These are phyloP conservation scores for Podila minutissima DNA, from an alignment of 192 early-diverging fungal genomes.

Conservation along the genomic window DNA sequence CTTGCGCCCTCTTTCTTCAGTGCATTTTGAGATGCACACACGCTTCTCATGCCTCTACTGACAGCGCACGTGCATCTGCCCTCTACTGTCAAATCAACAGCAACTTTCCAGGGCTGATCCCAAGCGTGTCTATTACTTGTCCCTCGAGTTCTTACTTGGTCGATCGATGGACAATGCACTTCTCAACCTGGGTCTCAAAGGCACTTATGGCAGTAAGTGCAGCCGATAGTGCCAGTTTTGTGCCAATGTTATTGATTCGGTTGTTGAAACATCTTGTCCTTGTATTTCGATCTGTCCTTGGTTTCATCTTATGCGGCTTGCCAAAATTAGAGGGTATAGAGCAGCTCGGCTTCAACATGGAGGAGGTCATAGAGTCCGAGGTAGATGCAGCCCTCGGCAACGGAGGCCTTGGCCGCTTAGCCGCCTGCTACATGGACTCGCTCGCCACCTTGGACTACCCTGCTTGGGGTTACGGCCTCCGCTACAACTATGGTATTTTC, in stretches of 20 bases:
- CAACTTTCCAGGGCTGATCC: slow-evolving; percentile 79
- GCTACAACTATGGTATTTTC: slow-evolving; percentile 99
- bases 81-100: slow-evolving; percentile 16
- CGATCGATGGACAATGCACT: slow-evolving; percentile 98
- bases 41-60: background rate
- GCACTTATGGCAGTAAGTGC: slow-evolving; percentile 72
- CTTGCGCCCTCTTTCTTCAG: background rate
- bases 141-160: slow-evolving; percentile 96
- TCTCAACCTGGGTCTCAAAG: slow-evolving; percentile 85
- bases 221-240: too few species aligned
- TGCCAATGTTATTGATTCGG: too few species aligned
- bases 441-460: slow-evolving; percentile 94
- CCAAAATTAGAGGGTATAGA: slow-evolving; percentile 59
- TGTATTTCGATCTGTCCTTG: background rate
- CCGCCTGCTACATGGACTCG: slow-evolving; percentile 98
- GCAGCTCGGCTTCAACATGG: slow-evolving; percentile 90
- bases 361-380: slow-evolving; percentile 94
- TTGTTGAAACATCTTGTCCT: too few species aligned
- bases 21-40: background rate
- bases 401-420: slow-evolving; percentile 96
- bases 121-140: slow-evolving; percentile 98
- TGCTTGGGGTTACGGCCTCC: slow-evolving; percentile 97
- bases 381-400: slow-evolving; percentile 97
- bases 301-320: background rate
- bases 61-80: background rate